Evolutionary conservation across 805 yeast species (phyloP).

Genomic region (Candida piceae): DNA sequence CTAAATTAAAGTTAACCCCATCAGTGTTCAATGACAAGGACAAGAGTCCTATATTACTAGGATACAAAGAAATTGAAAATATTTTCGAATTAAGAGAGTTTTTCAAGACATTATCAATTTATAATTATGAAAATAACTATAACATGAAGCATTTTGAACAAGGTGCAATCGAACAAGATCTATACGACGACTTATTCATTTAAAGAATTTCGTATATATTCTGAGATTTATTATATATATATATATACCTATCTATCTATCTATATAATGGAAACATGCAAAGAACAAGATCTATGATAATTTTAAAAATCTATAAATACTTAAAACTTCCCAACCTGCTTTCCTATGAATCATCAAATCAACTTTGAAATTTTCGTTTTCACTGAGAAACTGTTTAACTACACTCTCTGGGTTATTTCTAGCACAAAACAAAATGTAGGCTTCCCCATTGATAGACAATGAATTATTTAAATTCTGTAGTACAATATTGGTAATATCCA

Average conservation of each 20-base stretch:
- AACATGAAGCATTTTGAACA: constrained; percentile 40
- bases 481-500: constrained; percentile 72
- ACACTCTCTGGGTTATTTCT: constrained; percentile 75
- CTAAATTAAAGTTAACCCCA: constrained; percentile 17
- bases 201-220: not conserved
- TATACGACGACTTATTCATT: constrained; percentile 51
- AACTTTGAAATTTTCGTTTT: constrained; percentile 42
- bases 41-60: constrained; percentile 42
- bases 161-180: constrained; percentile 48
- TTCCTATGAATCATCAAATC: constrained; percentile 57
- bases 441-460: constrained; percentile 61
- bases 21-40: constrained; percentile 2
- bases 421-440: constrained; percentile 88
- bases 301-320: constrained; percentile 59
- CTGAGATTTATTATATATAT: not conserved
- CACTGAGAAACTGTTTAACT: constrained; percentile 37
- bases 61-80: constrained; percentile 34
- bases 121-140: constrained; percentile 62
- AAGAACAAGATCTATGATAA: too few species aligned
- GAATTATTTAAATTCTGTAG: constrained; percentile 48
- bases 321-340: constrained; percentile 94
- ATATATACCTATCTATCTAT: too few species aligned
- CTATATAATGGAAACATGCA: too few species aligned
- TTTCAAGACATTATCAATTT: constrained; percentile 59
- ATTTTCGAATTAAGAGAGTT: constrained; percentile 52